phyloP scores from a whole-genome alignment of 805 yeast species.

The Danielozyma ontarioensis region DNA sequence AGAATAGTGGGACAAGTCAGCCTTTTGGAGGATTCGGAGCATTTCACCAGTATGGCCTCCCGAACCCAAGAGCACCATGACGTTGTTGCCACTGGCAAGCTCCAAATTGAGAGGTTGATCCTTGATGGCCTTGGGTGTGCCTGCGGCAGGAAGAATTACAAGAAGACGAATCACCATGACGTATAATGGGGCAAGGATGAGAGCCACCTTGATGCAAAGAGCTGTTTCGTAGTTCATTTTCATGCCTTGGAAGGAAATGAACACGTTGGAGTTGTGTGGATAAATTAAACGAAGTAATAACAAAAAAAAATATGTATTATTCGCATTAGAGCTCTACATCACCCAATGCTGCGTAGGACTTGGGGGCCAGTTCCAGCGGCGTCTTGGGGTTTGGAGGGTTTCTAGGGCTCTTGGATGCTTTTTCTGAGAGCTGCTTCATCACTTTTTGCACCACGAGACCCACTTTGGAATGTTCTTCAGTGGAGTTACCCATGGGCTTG shows the following conservation, averaged over 20 bases:
- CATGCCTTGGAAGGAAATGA: not conserved
- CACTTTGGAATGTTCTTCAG: constrained; percentile 43
- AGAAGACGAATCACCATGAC: constrained; percentile 17
- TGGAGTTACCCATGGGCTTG: constrained; percentile 34
- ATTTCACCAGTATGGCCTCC: constrained; percentile 98
- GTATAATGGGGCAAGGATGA: constrained; percentile 17
- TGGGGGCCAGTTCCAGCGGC: constrained; percentile 2
- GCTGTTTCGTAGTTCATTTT: constrained; percentile 18
- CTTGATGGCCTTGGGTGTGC: constrained; percentile 1
- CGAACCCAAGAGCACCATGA: constrained; percentile 77
- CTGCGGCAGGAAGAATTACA: constrained; percentile 15
- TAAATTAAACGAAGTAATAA: constrained; percentile 1
- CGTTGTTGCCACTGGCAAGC: constrained; percentile 8
- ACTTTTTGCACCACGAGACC: constrained; percentile 48
- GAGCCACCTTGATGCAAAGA: constrained; percentile 9
- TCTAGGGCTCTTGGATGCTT: not conserved
- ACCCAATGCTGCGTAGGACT: constrained; percentile 6
- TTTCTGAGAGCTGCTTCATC: constrained; percentile 46
- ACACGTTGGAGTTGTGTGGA: not conserved
- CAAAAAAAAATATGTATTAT: not conserved
- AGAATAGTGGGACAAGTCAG: constrained; percentile 20
- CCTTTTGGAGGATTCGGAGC: constrained; percentile 57
- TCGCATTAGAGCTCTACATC: constrained; percentile 11
- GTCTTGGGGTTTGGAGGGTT: not conserved
- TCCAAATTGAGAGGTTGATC: not conserved